Evolutionary conservation across 345 rosid genomes (phyloP), one percentile per base, ranked within the genome.

Genomic region (Laguncularia racemosa): DNA sequence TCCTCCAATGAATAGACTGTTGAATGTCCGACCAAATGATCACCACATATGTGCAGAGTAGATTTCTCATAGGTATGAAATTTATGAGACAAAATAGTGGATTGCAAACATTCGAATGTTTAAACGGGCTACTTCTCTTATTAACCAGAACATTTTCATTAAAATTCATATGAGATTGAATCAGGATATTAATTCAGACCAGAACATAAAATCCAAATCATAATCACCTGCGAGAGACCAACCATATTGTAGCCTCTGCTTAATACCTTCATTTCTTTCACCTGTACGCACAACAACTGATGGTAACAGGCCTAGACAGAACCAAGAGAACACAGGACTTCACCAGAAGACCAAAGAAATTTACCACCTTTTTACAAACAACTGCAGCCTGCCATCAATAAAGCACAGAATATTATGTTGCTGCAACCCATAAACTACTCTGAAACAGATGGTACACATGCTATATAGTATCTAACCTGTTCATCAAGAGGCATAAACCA

Each of bases 401-500:
- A 54, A 53, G 48, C 61, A 15, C 5, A 17, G 58, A 26, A 67
- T 57, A 45, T 49, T 44, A 67, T 20, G 18, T 52, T 48, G 47
- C 38, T n/a, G 19, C 40, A 48, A 9, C 46, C 20, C 7, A 16
- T 55, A 13, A 33, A 28, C 49, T 16, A 46, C 33, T 45, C 50
- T 15, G 43, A 53, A 66, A 19, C 56, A 9, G 33, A 57, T 43
- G 55, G 20, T 46, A 26, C 3, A 23, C 51, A 50, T 14, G 58
- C 57, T 21, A 23, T 14, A 59, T 44, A 26, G 46, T 19, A 20
- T 23, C 45, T 16, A 64, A 80, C 89, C 84, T 92, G 95, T 56
- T 84, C 67, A 21, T 67, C 76, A 17, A 92, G 89, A 68, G 96
- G 83, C 92, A 80, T 80, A 67, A 86, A 83, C 98, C 96, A 92